Base-by-base conservation (phyloP, 257 asterid species). In the Linaria vulgaris region DNA sequence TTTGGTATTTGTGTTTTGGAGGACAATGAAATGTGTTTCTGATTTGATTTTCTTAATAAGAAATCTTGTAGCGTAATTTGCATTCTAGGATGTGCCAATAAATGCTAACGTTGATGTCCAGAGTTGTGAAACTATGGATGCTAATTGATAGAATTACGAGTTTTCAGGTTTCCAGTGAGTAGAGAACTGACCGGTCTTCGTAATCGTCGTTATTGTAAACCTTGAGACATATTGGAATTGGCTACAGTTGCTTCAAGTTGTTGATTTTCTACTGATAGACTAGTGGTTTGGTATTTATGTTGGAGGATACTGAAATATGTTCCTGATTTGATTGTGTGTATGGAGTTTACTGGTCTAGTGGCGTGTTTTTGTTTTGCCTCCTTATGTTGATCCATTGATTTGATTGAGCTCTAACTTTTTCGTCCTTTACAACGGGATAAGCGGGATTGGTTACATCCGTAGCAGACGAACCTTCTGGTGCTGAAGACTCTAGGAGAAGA, bases 401-500 rank as follows among this genome's bases (percentile, higher is more conserved):
- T n/a, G n/a, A 58, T 41, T 65, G 12, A 14, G 11, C 14, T 60
- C 14, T 31, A 39, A 16, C n/a, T n/a, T 67, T 39, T 9, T 63
- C 56, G 57, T 51, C 17, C 44, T 59, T 68, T 74, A 68, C 84
- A 94, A 80, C 95, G 11, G 87, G 85, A 79, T 95, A 87, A 65
- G 74, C 87, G 81, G 99, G 97, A 25, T 97, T 90, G 83, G 96
- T 91, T 94, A 53, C 90, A 94, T 75, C 87, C 76, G 60, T 73
- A 90, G 70, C 72, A 87, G 66, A 94, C 99, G 22, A 94, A n/a
- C n/a, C n/a, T n/a, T n/a, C 97, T 0, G 96, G 97, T 70, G 97
- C 96, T 1, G 97, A 96, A 94, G 81, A 90, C 99, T 21, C 81
- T 94, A 34, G 99, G 99, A 55, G 99, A 94, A 82, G 99, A 94